Base-by-base conservation (phyloP, 768 basidiomycete genomes). In the Ramaria rubella region DNA sequence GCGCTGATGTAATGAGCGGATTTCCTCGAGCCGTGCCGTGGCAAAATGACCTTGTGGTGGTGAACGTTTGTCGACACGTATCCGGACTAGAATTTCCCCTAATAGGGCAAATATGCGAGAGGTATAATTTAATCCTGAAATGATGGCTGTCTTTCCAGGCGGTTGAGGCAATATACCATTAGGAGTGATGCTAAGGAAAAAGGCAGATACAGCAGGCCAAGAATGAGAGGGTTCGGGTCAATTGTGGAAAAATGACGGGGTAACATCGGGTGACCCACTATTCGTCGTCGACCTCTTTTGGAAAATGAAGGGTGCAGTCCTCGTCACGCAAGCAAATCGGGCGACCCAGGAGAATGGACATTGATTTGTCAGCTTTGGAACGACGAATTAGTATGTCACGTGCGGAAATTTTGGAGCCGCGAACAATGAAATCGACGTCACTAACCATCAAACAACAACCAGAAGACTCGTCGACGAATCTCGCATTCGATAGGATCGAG, bases 401-500 rank as follows among this genome's bases (percentile, higher is more conserved):
- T 33, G 24, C 27, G 46, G 42, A 40, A 57, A 43, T 17, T 46
- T 21, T 14, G 23, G 12, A 11, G 33, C 29, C 33, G 23, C 38
- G 52, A 23, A 43, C 19, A n/a, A 36, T 19, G 14, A 38, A 46
- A 26, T 7, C 14, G 17, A 40, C 11, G 7, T 26, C 24, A 73
- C 80, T 49, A 65, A 88, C 89, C 92, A 67, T 87, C 90, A 65
- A 93, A 94, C 34, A 93, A 78, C 12, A 95, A 73, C 90, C 90
- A 94, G 72, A 94, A 95, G 29, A 82, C 81, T 55, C 93, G 77
- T 53, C 92, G 79, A n/a, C 91, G 75, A 15, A 94, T 81, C 69
- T 94, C 89, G 59, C 84, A 86, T 74, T 94, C 90, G 60, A 94
- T 85, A 33, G 91, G 89, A 68, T 90, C 86, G 57, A 92, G 77